Percentiles rank a stretch among this genome's conserved stretches.
These are phyloP conservation scores for Boletus mariae DNA, from an alignment of 1,284 basidiomycete species.

Conservation along the genomic window DNA sequence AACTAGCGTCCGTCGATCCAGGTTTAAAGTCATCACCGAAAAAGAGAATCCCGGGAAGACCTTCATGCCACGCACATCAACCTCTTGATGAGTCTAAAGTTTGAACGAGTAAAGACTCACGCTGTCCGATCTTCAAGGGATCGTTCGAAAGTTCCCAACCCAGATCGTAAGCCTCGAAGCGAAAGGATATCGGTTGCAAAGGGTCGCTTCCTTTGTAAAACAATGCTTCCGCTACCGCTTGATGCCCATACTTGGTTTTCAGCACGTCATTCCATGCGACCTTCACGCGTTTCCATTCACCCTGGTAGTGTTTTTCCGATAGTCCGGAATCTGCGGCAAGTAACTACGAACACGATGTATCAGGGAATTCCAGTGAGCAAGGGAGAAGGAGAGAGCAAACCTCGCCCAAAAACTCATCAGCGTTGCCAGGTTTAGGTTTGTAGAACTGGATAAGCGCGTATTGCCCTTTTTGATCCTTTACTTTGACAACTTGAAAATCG, in stretches of 20 bases:
- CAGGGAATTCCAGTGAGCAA: not conserved
- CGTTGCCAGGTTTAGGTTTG: not conserved
- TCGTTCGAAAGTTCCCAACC: not conserved
- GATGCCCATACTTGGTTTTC: too few relatives aligned
- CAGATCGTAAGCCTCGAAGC: not conserved
- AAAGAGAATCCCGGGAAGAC: not conserved
- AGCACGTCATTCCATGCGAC: too few relatives aligned
- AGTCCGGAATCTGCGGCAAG: not conserved
- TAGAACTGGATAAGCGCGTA: not conserved
- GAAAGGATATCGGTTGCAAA: not conserved
- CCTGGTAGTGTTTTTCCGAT: not conserved
- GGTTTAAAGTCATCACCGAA: not conserved
- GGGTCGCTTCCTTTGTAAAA: too few relatives aligned
- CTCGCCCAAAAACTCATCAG: not conserved
- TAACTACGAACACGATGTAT: not conserved
- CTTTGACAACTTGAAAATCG: not conserved
- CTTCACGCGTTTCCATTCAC: not conserved
- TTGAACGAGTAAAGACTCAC: not conserved
- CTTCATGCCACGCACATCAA: not conserved
- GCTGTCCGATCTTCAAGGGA: not conserved
- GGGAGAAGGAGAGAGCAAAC: not conserved
- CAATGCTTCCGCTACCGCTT: too few relatives aligned
- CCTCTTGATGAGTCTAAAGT: not conserved
- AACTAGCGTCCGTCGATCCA: too few relatives aligned
- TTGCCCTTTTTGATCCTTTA: not conserved